phyloP scores from a whole-genome alignment of 345 rosid genomes.

The Linum usitatissimum region DNA sequence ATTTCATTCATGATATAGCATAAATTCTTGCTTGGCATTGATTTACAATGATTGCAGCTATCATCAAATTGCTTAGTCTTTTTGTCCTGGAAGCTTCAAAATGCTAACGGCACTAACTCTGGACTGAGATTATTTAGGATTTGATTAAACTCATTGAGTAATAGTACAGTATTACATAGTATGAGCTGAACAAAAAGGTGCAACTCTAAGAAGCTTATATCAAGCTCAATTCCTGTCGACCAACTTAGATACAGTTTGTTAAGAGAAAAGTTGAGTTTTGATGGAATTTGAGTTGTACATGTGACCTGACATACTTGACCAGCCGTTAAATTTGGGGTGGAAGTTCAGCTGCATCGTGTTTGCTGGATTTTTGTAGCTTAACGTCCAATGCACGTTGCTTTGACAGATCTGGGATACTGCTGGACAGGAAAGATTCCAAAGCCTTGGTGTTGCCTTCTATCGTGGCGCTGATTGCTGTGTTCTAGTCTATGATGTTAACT shows the following conservation, averaged over 20 bases:
- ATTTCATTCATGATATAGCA: background rate
- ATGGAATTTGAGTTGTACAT: too few relatives aligned
- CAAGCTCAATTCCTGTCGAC: background rate
- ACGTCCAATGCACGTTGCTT: background rate
- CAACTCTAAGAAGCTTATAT: background rate
- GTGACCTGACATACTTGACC: too few relatives aligned
- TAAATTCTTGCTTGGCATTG: background rate
- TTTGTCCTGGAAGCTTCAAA: background rate
- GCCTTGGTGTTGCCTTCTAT: conserved; percentile 18
- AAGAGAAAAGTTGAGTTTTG: background rate
- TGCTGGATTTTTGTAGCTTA: background rate
- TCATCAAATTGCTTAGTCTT: background rate
- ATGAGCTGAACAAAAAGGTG: background rate
- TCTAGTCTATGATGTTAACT: conserved; percentile 16
- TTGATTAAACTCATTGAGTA: background rate
- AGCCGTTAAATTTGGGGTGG: too few relatives aligned
- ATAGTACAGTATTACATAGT: background rate
- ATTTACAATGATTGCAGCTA: background rate
- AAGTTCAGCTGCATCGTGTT: background rate
- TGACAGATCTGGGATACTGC: conserved; percentile 18
- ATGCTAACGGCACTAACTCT: background rate
- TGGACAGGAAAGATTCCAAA: conserved; percentile 17
- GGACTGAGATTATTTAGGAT: background rate
- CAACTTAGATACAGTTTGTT: background rate
- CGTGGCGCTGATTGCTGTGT: conserved; percentile 17